phyloP scores from a whole-genome alignment of 2,329 filamentous ascomycete species.

The Xylaria arbuscula region DNA sequence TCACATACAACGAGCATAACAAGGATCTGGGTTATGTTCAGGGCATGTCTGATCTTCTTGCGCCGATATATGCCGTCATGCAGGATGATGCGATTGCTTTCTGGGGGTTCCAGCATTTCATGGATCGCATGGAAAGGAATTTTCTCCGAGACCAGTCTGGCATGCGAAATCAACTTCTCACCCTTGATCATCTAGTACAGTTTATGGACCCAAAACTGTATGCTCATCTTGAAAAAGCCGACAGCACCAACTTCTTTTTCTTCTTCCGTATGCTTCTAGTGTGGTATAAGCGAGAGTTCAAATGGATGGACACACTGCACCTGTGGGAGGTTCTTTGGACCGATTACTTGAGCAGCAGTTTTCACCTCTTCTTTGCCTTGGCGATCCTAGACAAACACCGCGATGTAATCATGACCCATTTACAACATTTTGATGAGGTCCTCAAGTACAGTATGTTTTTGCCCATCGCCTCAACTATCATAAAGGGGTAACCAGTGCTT shows the following conservation, averaged over 20 bases:
- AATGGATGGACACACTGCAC: constrained; percentile 85
- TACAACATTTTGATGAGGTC: constrained; percentile 95
- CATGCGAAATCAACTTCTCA: constrained; percentile 91
- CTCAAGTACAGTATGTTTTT: constrained; percentile 86
- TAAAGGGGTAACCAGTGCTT: constrained; percentile 37
- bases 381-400: constrained; percentile 95
- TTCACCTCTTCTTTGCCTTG: constrained; percentile 93
- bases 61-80: constrained; percentile 95
- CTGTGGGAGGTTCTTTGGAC: constrained; percentile 97
- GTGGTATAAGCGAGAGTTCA: constrained; percentile 98
- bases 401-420: constrained; percentile 94
- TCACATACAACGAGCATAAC: constrained; percentile 99
- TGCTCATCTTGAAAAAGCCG: constrained; percentile 85
- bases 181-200: constrained; percentile 93
- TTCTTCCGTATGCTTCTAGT: constrained; percentile 99
- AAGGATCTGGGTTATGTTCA: constrained; percentile 95
- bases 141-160: constrained; percentile 95
- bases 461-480: not conserved
- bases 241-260: constrained; percentile 99
- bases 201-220: constrained; percentile 97
- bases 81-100: constrained; percentile 98
- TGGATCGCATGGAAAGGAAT: constrained; percentile 98
- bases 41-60: constrained; percentile 96
- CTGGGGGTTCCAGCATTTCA: constrained; percentile 95
- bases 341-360: constrained; percentile 86